Conservation (phyloP, 192 early-diverging fungal species). For the Rhizophagus prolifer region DNA sequence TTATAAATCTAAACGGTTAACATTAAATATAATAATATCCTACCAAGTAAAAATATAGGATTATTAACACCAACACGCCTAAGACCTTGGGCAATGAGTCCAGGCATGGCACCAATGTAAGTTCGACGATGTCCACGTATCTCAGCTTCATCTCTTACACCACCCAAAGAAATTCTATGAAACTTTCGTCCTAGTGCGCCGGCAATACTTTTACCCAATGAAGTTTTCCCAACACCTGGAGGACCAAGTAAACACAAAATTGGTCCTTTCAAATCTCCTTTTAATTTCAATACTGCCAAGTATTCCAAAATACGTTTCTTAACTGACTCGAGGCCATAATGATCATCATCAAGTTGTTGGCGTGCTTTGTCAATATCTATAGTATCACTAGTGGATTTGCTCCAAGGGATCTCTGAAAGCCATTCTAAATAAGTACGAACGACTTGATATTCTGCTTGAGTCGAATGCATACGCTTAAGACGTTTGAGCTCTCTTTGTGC, state of each 20-base stretch:
- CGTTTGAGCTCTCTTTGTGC: conserved; percentile 67
- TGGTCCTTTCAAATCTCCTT: conserved; percentile 68
- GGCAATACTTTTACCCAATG: conserved; percentile 78
- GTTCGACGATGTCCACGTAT: conserved; percentile 86
- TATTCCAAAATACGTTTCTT: conserved; percentile 83
- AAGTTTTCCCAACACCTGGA: conserved; percentile 76
- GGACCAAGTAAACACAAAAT: conserved; percentile 76
- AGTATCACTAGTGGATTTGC: conserved; percentile 52
- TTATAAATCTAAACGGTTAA: background rate
- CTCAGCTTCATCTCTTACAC: conserved; percentile 85
- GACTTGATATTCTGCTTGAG: conserved; percentile 76
- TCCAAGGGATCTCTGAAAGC: conserved; percentile 78
- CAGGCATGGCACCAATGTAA: conserved; percentile 85
- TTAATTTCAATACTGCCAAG: conserved; percentile 77
- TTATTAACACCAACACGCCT: conserved; percentile 70
- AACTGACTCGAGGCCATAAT: conserved; percentile 78
- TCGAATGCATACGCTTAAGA: conserved; percentile 66
- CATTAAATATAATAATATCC: background rate
- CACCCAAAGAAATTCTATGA: conserved; percentile 79
- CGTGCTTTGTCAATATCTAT: conserved; percentile 68
- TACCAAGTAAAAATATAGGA: conserved; percentile 76
- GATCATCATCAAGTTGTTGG: conserved; percentile 73
- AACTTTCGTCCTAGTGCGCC: conserved; percentile 74
- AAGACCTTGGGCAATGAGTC: conserved; percentile 74
- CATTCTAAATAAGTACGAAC: conserved; percentile 77